phyloP scores from a whole-genome alignment of 2,329 filamentous ascomycete genomes.

The Xylaria sp. region DNA sequence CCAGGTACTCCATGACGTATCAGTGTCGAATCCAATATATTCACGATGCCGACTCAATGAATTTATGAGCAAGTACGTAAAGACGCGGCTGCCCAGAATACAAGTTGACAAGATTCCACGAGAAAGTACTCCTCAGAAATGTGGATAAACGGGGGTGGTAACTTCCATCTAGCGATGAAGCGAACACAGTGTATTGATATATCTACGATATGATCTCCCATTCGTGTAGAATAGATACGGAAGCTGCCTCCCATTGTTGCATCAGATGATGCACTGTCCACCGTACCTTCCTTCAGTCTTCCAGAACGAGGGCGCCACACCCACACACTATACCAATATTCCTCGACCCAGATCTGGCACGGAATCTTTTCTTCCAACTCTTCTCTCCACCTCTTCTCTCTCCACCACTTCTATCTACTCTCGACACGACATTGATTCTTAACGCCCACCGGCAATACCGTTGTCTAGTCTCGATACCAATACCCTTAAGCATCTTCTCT shows the following conservation, averaged over 20 bases:
- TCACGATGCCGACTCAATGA: too few species aligned
- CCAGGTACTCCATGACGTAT: too few species aligned
- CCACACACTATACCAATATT: background rate
- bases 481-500: slow-evolving; percentile 2
- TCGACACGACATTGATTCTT: slow-evolving; percentile 5
- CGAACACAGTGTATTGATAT: background rate
- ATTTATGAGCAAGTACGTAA: too few species aligned
- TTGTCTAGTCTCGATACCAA: background rate
- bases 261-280: slow-evolving; percentile 7
- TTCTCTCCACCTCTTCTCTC: background rate
- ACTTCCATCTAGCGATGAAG: background rate
- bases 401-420: slow-evolving; percentile 1
- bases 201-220: background rate
- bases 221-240: background rate
- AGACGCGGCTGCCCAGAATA: too few species aligned
- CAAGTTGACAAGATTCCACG: too few species aligned
- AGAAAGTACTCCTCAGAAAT: too few species aligned
- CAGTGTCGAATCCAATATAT: too few species aligned
- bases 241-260: slow-evolving; percentile 1
- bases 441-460: background rate
- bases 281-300: background rate
- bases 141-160: too few species aligned
- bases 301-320: slow-evolving; percentile 10
- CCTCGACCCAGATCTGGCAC: background rate
- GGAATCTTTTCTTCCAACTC: background rate